Conservation (phyloP, 257 asterid genomes). For the Solanum sitiens region DNA sequence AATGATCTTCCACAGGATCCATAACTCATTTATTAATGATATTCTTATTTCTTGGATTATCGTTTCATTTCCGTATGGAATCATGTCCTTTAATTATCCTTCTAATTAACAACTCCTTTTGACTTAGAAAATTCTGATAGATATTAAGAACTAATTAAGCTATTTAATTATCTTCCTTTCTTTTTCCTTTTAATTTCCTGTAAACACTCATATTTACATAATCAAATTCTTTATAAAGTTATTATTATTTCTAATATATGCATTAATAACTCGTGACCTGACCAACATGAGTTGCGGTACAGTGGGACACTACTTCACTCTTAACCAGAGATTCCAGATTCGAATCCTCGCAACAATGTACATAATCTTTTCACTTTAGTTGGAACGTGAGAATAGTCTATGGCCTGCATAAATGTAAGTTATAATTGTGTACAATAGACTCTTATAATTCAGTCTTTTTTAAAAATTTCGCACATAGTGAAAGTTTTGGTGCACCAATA, state of each 20-base stretch:
- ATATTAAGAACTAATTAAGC: background rate
- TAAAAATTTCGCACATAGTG: background rate
- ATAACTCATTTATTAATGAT: background rate
- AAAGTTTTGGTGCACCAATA: background rate
- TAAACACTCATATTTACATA: background rate
- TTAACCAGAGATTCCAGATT: accelerated
- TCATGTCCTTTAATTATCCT: background rate
- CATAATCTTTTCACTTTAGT: background rate
- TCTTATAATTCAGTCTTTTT: background rate
- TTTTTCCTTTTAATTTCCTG: background rate
- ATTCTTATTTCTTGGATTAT: background rate
- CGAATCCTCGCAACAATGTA: too few species aligned
- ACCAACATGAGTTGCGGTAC: background rate
- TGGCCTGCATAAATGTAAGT: background rate
- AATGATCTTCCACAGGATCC: background rate
- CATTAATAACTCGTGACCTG: background rate
- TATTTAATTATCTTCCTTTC: background rate
- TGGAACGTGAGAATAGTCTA: background rate
- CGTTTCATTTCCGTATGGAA: background rate
- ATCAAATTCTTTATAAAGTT: background rate
- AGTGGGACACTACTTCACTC: accelerated
- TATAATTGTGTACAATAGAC: background rate
- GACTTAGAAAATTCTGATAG: background rate
- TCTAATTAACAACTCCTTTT: background rate
- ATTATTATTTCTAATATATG: background rate